Evolutionary conservation across 2,329 filamentous ascomycete species (phyloP).

Genomic region (Penicillium concentricum): DNA sequence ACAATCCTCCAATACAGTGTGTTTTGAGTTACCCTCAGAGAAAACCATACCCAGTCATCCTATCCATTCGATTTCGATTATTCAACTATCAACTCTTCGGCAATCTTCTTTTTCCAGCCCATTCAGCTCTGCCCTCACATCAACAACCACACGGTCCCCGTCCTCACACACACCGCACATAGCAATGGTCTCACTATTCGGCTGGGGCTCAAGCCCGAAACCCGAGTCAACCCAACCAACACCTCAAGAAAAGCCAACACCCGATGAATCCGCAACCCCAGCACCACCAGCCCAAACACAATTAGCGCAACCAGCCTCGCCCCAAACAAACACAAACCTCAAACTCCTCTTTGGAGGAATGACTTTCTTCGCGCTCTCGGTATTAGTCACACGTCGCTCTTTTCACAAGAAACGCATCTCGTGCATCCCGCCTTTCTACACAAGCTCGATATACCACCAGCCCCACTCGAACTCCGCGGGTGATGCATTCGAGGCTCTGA

Average conservation of each 20-base stretch:
- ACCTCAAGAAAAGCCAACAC: constrained; percentile 4
- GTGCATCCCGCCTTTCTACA: constrained; percentile 69
- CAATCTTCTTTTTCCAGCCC: neutral
- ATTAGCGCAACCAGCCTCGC: constrained; percentile 10
- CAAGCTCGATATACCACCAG: constrained; percentile 45
- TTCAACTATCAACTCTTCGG: too few relatives aligned
- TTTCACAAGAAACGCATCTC: constrained; percentile 62
- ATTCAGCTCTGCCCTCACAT: neutral
- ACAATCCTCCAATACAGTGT: neutral
- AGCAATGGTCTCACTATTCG: constrained; percentile 28
- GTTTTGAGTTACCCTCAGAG: neutral
- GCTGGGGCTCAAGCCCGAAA: constrained; percentile 24
- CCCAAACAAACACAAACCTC: constrained; percentile 28
- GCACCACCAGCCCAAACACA: constrained; percentile 11
- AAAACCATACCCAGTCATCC: neutral
- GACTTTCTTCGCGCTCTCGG: constrained; percentile 70
- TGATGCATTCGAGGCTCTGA: constrained; percentile 79
- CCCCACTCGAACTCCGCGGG: constrained; percentile 60
- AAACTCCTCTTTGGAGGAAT: constrained; percentile 71
- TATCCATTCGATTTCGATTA: fast-evolving
- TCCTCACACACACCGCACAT: neutral
- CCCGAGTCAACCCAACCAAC: constrained; percentile 6
- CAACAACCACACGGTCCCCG: neutral
- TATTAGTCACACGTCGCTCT: constrained; percentile 69
- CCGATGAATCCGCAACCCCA: constrained; percentile 5